A percentile compares a stretch with the other conserved stretches of the same genome.
These are phyloP conservation scores for Nitzschia sp. DNA, from an alignment of 108 stramenopile genomes.

Conservation along the genomic window DNA sequence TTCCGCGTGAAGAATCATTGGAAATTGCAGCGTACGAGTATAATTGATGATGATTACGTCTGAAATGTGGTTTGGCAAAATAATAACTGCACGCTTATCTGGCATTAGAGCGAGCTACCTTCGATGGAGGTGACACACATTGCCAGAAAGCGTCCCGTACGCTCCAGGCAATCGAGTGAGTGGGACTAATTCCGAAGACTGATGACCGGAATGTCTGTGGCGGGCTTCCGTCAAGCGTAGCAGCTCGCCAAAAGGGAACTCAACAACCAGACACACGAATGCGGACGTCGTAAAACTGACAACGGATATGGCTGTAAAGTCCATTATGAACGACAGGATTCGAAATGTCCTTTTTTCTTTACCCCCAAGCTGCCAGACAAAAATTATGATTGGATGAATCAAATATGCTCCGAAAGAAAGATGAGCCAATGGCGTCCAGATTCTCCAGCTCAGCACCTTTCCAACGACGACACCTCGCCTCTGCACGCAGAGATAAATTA, in stretches of 20 bases:
- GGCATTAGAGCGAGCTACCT: too few species aligned
- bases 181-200: neutral
- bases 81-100: too few species aligned
- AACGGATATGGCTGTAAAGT: constrained; percentile 29
- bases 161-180: too few species aligned
- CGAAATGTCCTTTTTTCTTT: constrained; percentile 39
- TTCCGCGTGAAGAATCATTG: too few species aligned
- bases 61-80: too few species aligned
- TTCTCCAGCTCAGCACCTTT: constrained; percentile 33
- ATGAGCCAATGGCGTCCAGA: constrained; percentile 55
- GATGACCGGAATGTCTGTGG: neutral
- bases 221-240: neutral
- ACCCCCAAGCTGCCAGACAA: constrained; percentile 42
- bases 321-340: constrained; percentile 36
- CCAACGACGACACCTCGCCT: constrained; percentile 6
- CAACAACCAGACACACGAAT: constrained; percentile 31
- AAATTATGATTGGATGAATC: constrained; percentile 60
- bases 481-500: constrained; percentile 39
- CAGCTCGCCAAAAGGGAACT: constrained; percentile 38
- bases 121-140: too few species aligned
- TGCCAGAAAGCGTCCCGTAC: too few species aligned
- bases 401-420: constrained; percentile 53
- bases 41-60: too few species aligned
- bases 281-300: constrained; percentile 43
- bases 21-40: too few species aligned